Evolutionary conservation across 257 asterid genomes (phyloP).

Genomic region (Dorcoceras hygrometricum): DNA sequence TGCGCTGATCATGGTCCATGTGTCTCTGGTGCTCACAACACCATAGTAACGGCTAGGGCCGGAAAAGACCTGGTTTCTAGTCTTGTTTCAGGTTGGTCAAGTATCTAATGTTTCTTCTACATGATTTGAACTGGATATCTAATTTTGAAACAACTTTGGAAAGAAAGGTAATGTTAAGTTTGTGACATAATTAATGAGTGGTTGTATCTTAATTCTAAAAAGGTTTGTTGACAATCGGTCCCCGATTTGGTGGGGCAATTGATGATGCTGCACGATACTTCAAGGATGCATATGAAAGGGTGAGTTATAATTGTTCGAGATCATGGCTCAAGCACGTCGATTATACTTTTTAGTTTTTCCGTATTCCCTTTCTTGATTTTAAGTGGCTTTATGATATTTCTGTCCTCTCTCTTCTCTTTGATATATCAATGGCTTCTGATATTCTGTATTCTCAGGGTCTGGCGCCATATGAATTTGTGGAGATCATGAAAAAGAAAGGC

Average conservation of each 20-base stretch:
- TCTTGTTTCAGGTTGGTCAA: slow-evolving; percentile 81
- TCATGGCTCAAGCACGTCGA: slow-evolving; percentile 16
- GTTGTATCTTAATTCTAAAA: slow-evolving; percentile 28
- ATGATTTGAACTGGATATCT: neutral
- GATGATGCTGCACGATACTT: slow-evolving; percentile 99
- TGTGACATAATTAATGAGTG: slow-evolving; percentile 20
- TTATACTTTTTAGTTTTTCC: neutral
- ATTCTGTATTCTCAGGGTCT: slow-evolving; percentile 54
- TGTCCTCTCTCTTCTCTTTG: slow-evolving; percentile 19
- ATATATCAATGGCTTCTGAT: slow-evolving; percentile 6
- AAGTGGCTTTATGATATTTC: neutral
- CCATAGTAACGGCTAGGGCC: slow-evolving; percentile 96
- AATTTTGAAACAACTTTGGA: neutral
- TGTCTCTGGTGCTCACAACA: slow-evolving; percentile 99
- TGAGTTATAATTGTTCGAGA: slow-evolving; percentile 30
- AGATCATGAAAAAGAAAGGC: slow-evolving; percentile 98
- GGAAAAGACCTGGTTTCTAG: slow-evolving; percentile 97
- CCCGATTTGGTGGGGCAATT: slow-evolving; percentile 98
- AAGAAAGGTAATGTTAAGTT: slow-evolving; percentile 8
- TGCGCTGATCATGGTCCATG: slow-evolving; percentile 99
- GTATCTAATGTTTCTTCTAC: neutral
- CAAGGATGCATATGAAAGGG: slow-evolving; percentile 97
- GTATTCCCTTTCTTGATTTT: slow-evolving; percentile 2
- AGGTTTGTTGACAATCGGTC: slow-evolving; percentile 97
- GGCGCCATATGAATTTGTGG: slow-evolving; percentile 95